Conservation (phyloP, 148 eudicot genomes). For the Rhododendron mucronatum region DNA sequence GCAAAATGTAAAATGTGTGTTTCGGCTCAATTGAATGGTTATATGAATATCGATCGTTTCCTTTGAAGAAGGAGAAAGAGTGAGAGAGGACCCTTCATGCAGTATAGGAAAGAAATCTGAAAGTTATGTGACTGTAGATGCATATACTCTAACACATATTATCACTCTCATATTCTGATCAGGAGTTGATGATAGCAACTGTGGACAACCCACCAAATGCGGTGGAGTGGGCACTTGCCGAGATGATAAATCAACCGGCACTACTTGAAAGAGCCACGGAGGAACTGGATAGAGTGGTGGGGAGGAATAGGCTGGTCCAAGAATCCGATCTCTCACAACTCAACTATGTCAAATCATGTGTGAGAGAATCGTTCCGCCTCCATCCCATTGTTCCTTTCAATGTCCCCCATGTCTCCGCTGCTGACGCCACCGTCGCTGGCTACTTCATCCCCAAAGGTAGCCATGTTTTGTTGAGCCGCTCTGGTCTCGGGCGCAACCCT, state of each 20-base stretch:
- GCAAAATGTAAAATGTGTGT: neutral
- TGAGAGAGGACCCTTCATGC: neutral
- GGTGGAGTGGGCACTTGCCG: constrained; percentile 10
- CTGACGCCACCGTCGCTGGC: neutral
- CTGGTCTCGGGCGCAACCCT: constrained; percentile 2
- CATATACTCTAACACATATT: neutral
- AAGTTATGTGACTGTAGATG: too few relatives aligned
- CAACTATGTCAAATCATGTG: constrained; percentile 8
- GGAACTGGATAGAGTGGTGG: constrained; percentile 11
- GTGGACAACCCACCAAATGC: constrained; percentile 13
- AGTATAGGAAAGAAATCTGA: neutral
- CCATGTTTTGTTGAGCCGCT: neutral
- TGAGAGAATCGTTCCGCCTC: constrained; percentile 3
- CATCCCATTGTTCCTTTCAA: constrained; percentile 11
- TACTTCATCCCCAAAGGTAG: constrained; percentile 17
- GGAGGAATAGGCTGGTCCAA: constrained; percentile 6
- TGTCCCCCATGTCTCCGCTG: neutral
- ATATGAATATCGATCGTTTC: too few relatives aligned
- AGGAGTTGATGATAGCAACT: constrained; percentile 12
- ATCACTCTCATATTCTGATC: neutral
- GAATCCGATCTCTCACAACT: constrained; percentile 12
- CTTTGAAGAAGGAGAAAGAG: too few relatives aligned
- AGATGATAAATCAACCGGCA: constrained; percentile 8
- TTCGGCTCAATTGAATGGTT: too few relatives aligned
- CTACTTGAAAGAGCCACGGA: neutral